Conservation (phyloP, 768 basidiomycete genomes). For the Sporobolomyces pararoseus region DNA sequence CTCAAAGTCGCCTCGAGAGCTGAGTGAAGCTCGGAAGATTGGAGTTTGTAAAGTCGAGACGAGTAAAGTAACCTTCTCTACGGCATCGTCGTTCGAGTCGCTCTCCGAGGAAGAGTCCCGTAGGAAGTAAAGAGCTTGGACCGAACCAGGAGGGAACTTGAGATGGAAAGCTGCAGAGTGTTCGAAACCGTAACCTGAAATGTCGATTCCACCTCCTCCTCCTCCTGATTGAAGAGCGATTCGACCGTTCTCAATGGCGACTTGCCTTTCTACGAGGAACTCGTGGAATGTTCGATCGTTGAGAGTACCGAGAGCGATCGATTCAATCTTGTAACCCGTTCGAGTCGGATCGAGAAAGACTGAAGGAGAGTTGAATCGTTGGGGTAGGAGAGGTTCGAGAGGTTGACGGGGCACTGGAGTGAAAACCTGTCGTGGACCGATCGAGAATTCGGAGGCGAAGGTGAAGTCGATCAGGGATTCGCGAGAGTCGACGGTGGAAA, state of each 20-base stretch:
- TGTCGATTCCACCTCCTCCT: neutral
- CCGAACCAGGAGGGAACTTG: neutral
- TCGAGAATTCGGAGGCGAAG: no score
- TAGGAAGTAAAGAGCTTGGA: neutral
- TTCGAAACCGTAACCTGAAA: conserved; percentile 10
- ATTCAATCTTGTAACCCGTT: neutral
- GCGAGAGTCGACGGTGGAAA: neutral
- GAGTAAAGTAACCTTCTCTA: conserved; percentile 2
- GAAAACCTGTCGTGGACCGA: neutral
- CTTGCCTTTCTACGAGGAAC: conserved; percentile 6
- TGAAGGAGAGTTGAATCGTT: neutral
- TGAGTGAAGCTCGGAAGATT: neutral
- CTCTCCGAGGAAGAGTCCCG: neutral
- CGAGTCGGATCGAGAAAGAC: conserved; percentile 7
- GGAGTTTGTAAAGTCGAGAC: conserved; percentile 16
- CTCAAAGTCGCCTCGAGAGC: neutral
- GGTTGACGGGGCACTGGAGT: neutral
- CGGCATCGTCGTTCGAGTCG: neutral
- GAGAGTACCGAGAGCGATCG: conserved; percentile 17
- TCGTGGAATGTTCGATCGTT: conserved; percentile 10
- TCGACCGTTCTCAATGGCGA: neutral
- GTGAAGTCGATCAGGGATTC: neutral
- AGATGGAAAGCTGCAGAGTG: neutral
- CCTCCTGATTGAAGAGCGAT: neutral
- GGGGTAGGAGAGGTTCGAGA: neutral